These are phyloP conservation scores for Drosera spatulata DNA, from an alignment of 179 eudicot genomes.

Conservation along the genomic window DNA sequence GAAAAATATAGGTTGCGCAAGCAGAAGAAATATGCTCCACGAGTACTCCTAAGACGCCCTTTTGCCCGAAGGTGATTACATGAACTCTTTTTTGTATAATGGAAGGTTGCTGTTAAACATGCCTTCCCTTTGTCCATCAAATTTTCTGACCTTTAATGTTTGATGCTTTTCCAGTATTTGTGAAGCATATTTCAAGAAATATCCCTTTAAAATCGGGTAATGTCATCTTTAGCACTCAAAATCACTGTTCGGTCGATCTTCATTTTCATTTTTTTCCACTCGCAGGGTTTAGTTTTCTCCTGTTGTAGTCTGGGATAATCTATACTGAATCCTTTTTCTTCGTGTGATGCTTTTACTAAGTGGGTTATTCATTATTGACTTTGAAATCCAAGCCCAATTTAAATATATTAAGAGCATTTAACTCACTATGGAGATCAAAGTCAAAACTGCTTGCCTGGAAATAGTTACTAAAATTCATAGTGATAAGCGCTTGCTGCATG, in stretches of 20 bases:
- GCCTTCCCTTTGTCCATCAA: constrained; percentile 6
- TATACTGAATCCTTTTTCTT: too few species aligned
- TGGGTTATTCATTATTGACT: too few species aligned
- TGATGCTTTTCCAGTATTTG: constrained; percentile 52
- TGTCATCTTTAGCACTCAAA: neutral
- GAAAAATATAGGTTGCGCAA: constrained; percentile 83
- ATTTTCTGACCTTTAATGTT: constrained; percentile 9
- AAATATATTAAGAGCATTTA: too few species aligned
- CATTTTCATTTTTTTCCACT: neutral
- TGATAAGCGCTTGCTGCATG: neutral
- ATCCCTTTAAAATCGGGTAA: constrained; percentile 77
- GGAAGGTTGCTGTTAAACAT: neutral
- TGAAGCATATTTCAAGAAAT: constrained; percentile 81
- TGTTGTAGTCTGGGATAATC: too few species aligned
- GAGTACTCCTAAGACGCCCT: constrained; percentile 84
- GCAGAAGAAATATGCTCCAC: constrained; percentile 97
- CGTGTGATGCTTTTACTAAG: too few species aligned
- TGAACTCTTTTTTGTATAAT: neutral
- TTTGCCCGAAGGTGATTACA: constrained; percentile 62
- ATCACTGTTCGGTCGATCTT: neutral
- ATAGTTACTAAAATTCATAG: too few species aligned
- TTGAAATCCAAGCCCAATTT: too few species aligned
- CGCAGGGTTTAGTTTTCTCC: too few species aligned
- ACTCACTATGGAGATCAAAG: too few species aligned
- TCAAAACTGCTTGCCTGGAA: too few species aligned